Base-by-base conservation (phyloP, 2,329 filamentous ascomycete species). In the Cladosporium colombiae region DNA sequence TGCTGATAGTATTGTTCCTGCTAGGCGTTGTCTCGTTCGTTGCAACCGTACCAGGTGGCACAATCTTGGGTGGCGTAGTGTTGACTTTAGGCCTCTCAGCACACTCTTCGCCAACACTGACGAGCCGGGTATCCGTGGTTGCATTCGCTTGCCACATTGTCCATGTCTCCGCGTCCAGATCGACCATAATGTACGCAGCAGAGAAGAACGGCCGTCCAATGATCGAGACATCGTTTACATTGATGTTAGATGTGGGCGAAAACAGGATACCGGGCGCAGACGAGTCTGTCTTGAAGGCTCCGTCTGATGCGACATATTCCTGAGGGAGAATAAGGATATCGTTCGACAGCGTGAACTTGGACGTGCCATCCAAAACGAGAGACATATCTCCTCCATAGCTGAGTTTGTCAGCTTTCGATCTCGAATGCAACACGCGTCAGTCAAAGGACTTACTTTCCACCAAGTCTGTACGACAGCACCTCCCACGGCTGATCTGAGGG, bases 61-160 rank as follows among this genome's bases (percentile, higher is more conserved):
- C 29, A 7, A 55, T 31, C 18, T 31, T 31, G 1, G 56, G 56
- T 33, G 53, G 46, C 16, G 53, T 18, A 31, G 60, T 52, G 35
- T 53, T 66, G 61, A 31, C 58, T 14, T 62, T 56, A 23, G 53
- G 46, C 16, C 50, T 44, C 23, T 68, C 65, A 16, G 60, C 44
- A 52, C 67, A 66, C 8, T 37, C 50, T 11, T 55, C 62, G 2
- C 67, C 68, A n/a, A 67, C 60, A 16, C 40, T 40, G 13, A 66
- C 53, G 18, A 68, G 55, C 16, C 46, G 31, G 7, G 62, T 60
- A 27, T 68, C 65, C 14, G 50, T 58, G 7, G 64, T 68, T 37
- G 68, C 57, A 35, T 62, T 68, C 18, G 65, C 66, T 50, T 61
- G 64, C 68, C 68, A 68, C 14, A 69, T 27, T 13, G 56, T 66